These are phyloP conservation scores for Penicillium samsonianum DNA, from an alignment of 495 filamentous ascomycete species.

Conservation along the genomic window DNA sequence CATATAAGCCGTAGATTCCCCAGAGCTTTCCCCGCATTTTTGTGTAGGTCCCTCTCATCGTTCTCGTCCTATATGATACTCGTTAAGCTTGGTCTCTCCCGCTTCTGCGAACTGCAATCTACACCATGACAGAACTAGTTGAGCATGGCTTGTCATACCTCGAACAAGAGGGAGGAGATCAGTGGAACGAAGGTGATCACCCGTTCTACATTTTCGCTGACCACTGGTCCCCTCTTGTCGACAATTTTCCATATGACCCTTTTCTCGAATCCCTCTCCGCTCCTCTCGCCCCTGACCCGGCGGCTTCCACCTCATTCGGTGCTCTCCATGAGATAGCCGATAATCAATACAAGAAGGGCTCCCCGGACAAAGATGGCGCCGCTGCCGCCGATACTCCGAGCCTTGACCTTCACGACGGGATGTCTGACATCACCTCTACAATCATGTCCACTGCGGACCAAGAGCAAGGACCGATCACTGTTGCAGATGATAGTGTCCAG, in stretches of 20 bases:
- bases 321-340: background rate
- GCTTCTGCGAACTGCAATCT: background rate
- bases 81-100: background rate
- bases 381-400: background rate
- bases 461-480: background rate
- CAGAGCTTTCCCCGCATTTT: background rate
- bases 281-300: background rate
- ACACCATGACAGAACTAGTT: background rate
- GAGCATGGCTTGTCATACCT: background rate
- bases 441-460: background rate
- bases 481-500: background rate
- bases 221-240: background rate
- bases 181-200: background rate
- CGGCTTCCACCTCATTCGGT: background rate
- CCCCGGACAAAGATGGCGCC: background rate
- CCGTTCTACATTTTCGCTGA: background rate
- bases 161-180: background rate
- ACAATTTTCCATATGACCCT: background rate
- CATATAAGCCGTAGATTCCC: constrained; percentile 4
- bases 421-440: background rate
- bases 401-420: background rate
- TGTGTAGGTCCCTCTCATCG: background rate
- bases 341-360: background rate
- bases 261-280: background rate
- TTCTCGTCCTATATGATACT: background rate